Evolutionary conservation across 2,329 filamentous ascomycete genomes (phyloP).

Genomic region (Chaetomiaceae sp.): DNA sequence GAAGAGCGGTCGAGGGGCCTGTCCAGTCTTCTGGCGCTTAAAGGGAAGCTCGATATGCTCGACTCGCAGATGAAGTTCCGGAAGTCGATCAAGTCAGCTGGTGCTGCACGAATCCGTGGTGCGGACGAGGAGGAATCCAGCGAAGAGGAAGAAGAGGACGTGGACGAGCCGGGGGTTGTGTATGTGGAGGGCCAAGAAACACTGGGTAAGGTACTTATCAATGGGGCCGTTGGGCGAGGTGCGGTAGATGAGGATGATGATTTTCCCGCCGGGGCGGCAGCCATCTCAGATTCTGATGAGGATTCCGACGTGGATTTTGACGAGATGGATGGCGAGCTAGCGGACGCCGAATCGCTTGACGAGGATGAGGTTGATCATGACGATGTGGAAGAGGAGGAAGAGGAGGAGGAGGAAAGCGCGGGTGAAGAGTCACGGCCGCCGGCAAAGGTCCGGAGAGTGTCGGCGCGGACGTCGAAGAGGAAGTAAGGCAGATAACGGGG

Average conservation of each 20-base stretch:
- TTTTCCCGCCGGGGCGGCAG: constrained; percentile 52
- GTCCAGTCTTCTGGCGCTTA: constrained; percentile 76
- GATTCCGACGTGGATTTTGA: constrained; percentile 45
- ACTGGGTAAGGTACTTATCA: constrained; percentile 33
- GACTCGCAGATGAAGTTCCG: constrained; percentile 83
- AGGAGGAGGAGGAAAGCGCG: constrained; percentile 33
- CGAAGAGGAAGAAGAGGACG: constrained; percentile 51
- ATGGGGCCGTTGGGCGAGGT: constrained; percentile 34
- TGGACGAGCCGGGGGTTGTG: constrained; percentile 70
- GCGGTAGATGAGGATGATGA: constrained; percentile 56
- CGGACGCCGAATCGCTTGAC: constrained; percentile 29
- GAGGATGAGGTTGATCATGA: constrained; percentile 35
- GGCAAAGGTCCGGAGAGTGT: constrained; percentile 35
- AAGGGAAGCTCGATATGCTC: constrained; percentile 93
- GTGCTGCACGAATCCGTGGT: constrained; percentile 33
- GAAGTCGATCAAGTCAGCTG: constrained; percentile 38
- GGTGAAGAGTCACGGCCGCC: constrained; percentile 32
- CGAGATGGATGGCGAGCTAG: constrained; percentile 24
- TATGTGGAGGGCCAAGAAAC: constrained; percentile 80
- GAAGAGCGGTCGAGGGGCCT: constrained; percentile 80
- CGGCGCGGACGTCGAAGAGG: constrained; percentile 30
- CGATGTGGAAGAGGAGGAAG: constrained; percentile 34
- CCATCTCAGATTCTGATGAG: constrained; percentile 60
- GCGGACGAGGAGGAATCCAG: constrained; percentile 52
- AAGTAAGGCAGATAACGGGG: constrained; percentile 20